These are phyloP conservation scores for Hypomyces perniciosus DNA, from an alignment of 2,329 filamentous ascomycete genomes.

Conservation along the genomic window DNA sequence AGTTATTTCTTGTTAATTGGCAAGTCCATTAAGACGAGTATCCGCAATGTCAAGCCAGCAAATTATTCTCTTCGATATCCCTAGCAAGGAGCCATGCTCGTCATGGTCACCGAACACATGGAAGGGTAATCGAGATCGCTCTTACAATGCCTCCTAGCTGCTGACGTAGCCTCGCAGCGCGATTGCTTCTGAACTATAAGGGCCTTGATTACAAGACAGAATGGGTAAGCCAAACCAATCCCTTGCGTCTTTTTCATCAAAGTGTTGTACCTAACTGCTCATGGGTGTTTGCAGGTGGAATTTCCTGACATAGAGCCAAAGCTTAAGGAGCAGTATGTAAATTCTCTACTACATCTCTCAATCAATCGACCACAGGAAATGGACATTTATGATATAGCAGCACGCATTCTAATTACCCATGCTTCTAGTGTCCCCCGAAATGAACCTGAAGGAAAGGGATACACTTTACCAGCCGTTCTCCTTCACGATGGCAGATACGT, in stretches of 20 bases:
- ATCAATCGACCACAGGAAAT: too few species aligned
- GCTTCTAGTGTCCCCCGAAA: slow-evolving; percentile 9
- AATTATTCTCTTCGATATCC: slow-evolving; percentile 57
- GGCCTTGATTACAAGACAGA: slow-evolving; percentile 59
- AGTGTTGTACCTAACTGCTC: background rate
- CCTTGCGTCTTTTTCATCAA: background rate
- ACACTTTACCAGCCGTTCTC: slow-evolving; percentile 43
- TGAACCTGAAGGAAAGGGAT: slow-evolving; percentile 2
- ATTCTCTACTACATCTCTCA: background rate
- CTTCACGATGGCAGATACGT: slow-evolving; percentile 52
- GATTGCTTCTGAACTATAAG: slow-evolving; percentile 63
- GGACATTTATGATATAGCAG: too few species aligned
- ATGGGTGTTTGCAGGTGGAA: slow-evolving; percentile 38
- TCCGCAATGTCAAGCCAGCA: slow-evolving; percentile 26
- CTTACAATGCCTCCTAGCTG: background rate
- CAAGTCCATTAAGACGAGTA: background rate
- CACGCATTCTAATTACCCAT: background rate
- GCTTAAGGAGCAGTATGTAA: slow-evolving; percentile 47
- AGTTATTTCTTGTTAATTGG: background rate
- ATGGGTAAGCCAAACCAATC: slow-evolving; percentile 39
- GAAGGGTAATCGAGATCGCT: slow-evolving; percentile 37
- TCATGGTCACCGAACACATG: slow-evolving; percentile 65
- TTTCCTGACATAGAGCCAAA: slow-evolving; percentile 58
- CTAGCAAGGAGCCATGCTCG: slow-evolving; percentile 41
- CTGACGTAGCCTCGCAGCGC: slow-evolving; percentile 38